These are phyloP conservation scores for Boechera stricta DNA, from an alignment of 345 rosid species.

Conservation along the genomic window DNA sequence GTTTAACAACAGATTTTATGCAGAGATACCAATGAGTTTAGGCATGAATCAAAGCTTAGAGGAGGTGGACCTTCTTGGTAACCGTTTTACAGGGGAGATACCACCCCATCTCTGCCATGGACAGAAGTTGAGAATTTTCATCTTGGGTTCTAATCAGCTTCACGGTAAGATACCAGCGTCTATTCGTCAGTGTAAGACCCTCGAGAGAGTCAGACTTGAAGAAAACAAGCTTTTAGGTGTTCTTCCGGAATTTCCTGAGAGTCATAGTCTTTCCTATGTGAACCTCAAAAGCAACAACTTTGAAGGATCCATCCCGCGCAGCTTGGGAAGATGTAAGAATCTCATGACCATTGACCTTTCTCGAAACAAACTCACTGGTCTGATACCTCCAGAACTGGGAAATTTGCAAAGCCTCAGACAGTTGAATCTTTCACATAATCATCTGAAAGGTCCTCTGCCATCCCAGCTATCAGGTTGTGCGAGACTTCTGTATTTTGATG, in stretches of 20 bases:
- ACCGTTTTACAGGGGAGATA: conserved; percentile 66
- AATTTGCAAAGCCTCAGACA: conserved; percentile 52
- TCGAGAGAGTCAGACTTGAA: conserved; percentile 62
- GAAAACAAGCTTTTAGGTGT: conserved; percentile 59
- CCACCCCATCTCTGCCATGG: conserved; percentile 76
- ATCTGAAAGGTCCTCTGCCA: conserved; percentile 67
- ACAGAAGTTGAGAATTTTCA: conserved; percentile 51
- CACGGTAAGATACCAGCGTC: conserved; percentile 65
- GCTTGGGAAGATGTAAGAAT: conserved; percentile 58
- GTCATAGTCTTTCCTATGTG: conserved; percentile 50
- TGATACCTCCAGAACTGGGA: conserved; percentile 63
- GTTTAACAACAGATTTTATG: conserved; percentile 61
- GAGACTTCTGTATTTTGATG: conserved; percentile 54
- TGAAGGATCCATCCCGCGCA: conserved; percentile 62
- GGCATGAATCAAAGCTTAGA: conserved; percentile 71
- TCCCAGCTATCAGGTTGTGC: conserved; percentile 62
- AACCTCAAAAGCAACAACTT: conserved; percentile 61
- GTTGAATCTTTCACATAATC: conserved; percentile 67
- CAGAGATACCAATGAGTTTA: conserved; percentile 62
- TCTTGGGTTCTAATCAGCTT: conserved; percentile 66
- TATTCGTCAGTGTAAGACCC: conserved; percentile 60
- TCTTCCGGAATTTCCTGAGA: conserved; percentile 61
- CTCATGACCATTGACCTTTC: conserved; percentile 62
- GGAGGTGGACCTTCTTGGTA: conserved; percentile 65
- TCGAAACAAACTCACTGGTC: conserved; percentile 61